Evolutionary conservation across 2,329 filamentous ascomycete species (phyloP).

Genomic region (Scorias spongiosa): DNA sequence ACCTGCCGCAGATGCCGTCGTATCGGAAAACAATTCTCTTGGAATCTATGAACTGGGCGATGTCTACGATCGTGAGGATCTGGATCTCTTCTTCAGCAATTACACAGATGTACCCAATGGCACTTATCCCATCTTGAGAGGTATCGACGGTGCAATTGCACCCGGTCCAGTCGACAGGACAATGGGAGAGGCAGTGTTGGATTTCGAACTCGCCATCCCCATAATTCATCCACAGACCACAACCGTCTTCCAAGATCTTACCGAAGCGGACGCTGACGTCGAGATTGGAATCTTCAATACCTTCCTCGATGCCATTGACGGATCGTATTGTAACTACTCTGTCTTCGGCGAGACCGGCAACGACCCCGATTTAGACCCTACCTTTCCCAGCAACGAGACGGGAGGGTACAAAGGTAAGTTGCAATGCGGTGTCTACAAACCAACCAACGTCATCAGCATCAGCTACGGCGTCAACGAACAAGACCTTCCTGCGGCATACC

Average conservation of each 20-base stretch:
- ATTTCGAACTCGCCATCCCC: constrained; percentile 35
- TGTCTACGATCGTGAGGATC: constrained; percentile 30
- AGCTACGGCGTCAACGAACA: constrained; percentile 43
- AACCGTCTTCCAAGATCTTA: constrained; percentile 30
- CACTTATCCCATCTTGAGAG: constrained; percentile 16
- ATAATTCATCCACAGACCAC: constrained; percentile 37
- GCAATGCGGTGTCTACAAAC: constrained; percentile 34
- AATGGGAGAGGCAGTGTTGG: constrained; percentile 31
- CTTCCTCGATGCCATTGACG: constrained; percentile 38
- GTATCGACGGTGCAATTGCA: constrained; percentile 10
- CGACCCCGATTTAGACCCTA: constrained; percentile 32
- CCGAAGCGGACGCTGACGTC: constrained; percentile 17
- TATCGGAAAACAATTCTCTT: constrained; percentile 11
- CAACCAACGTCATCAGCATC: constrained; percentile 44
- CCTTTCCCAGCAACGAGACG: constrained; percentile 25
- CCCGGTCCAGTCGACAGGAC: constrained; percentile 11
- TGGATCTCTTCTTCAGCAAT: constrained; percentile 27
- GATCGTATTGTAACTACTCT: constrained; percentile 36
- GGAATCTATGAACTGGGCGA: constrained; percentile 32
- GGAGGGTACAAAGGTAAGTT: constrained; percentile 33
- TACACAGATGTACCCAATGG: constrained; percentile 13
- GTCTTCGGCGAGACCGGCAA: constrained; percentile 27
- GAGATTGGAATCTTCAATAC: constrained; percentile 26
- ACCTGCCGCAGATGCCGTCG: constrained; percentile 5
- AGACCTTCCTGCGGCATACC: constrained; percentile 39